Evolutionary conservation across 2,329 filamentous ascomycete genomes (phyloP).

Genomic region (Phoma sp.): DNA sequence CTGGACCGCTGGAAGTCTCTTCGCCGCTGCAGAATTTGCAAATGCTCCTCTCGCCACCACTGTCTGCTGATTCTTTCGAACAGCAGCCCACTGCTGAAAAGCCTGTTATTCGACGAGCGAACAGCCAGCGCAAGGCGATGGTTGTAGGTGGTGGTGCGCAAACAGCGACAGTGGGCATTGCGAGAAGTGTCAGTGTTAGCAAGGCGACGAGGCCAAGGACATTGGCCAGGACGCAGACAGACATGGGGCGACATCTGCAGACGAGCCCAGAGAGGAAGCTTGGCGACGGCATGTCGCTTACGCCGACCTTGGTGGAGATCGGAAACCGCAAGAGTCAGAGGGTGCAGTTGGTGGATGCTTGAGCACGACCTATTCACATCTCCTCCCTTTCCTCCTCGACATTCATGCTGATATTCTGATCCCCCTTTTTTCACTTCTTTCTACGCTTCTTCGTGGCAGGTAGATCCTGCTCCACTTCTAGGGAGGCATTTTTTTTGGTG

Average conservation of each 20-base stretch:
- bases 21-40: constrained; percentile 30
- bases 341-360: constrained; percentile 47
- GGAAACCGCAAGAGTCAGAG: constrained; percentile 46
- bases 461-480: constrained; percentile 7
- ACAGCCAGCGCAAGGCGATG: constrained; percentile 12
- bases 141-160: constrained; percentile 7
- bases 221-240: constrained; percentile 24
- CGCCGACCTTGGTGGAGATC: constrained; percentile 47
- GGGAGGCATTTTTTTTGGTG: constrained; percentile 2
- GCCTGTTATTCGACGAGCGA: constrained; percentile 23
- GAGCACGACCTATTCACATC: constrained; percentile 1
- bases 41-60: constrained; percentile 27
- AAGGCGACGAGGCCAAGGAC: constrained; percentile 35
- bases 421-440: constrained; percentile 4
- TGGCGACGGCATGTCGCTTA: constrained; percentile 38
- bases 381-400: not conserved
- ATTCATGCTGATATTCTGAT: not conserved
- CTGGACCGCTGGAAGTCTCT: constrained; percentile 30
- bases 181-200: constrained; percentile 42
- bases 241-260: constrained; percentile 6
- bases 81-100: constrained; percentile 7
- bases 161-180: constrained; percentile 43
- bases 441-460: constrained; percentile 3
- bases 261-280: constrained; percentile 31
- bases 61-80: constrained; percentile 19